phyloP scores from a whole-genome alignment of 805 yeast species.

The Yarrowia bubula region DNA sequence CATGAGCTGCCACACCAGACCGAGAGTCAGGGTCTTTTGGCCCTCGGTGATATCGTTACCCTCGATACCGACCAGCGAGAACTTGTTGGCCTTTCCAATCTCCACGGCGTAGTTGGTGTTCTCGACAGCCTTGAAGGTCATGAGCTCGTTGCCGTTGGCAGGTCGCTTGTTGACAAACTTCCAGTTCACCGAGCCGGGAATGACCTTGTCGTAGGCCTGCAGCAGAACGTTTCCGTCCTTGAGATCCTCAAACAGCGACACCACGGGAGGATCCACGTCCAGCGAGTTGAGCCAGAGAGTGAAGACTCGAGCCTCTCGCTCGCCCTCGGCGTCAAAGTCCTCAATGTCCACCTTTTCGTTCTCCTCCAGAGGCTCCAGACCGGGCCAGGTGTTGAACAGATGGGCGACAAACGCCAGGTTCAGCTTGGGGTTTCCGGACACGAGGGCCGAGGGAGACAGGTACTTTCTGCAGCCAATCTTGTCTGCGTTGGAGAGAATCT shows the following conservation, averaged over 20 bases:
- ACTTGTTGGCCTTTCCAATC: slow-evolving; percentile 85
- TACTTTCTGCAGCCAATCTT: slow-evolving; percentile 90
- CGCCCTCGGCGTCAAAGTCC: slow-evolving; percentile 99
- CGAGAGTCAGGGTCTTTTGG: slow-evolving; percentile 80
- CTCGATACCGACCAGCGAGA: slow-evolving; percentile 95
- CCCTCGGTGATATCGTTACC: slow-evolving; percentile 98
- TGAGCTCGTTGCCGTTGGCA: slow-evolving; percentile 66
- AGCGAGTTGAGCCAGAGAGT: slow-evolving; percentile 95
- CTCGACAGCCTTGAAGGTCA: slow-evolving; percentile 92
- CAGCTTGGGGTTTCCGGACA: slow-evolving; percentile 94
- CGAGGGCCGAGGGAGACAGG: slow-evolving; percentile 87
- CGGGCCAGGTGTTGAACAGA: slow-evolving; percentile 93
- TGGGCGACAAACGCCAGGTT: slow-evolving; percentile 97
- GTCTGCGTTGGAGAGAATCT: slow-evolving; percentile 82
- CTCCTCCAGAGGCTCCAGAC: slow-evolving; percentile 85
- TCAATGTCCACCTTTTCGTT: slow-evolving; percentile 95
- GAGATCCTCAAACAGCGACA: slow-evolving; percentile 86
- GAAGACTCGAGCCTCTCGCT: slow-evolving; percentile 97
- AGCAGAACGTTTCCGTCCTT: slow-evolving; percentile 86
- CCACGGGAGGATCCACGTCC: slow-evolving; percentile 94
- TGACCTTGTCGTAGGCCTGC: slow-evolving; percentile 92
- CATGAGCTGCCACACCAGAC: slow-evolving; percentile 98
- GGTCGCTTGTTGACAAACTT: slow-evolving; percentile 83
- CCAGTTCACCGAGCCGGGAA: slow-evolving; percentile 85
- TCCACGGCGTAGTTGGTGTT: slow-evolving; percentile 98